phyloP scores from a whole-genome alignment of 164 flowering plant genomes.

The Magnolia sinica region DNA sequence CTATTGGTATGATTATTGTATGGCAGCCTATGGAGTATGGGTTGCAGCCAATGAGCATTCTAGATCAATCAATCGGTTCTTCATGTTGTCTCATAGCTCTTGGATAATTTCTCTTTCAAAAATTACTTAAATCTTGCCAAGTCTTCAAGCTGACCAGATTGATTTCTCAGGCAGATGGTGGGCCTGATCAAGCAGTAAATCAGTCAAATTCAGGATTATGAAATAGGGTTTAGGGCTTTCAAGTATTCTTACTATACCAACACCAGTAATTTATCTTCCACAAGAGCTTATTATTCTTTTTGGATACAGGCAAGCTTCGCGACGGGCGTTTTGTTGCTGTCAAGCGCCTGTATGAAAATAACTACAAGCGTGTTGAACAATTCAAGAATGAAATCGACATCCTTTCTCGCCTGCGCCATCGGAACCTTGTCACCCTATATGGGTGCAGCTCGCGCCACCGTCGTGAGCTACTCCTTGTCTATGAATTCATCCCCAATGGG shows the following conservation, averaged over 20 bases:
- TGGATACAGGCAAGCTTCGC: conserved; percentile 44
- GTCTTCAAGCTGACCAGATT: too few relatives aligned
- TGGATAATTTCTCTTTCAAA: too few relatives aligned
- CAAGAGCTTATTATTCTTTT: background rate
- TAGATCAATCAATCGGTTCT: too few relatives aligned
- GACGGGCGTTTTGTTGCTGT: conserved; percentile 85
- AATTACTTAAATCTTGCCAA: too few relatives aligned
- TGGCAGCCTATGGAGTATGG: too few relatives aligned
- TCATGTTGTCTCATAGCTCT: too few relatives aligned
- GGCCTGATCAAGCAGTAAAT: too few relatives aligned
- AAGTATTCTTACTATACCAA: background rate
- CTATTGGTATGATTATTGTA: too few relatives aligned
- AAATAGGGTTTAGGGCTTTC: conserved; percentile 23
- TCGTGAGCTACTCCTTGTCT: conserved; percentile 75
- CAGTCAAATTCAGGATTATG: too few relatives aligned
- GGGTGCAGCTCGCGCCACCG: conserved; percentile 73
- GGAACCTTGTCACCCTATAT: conserved; percentile 64
- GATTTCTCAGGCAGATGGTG: too few relatives aligned
- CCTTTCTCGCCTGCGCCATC: conserved; percentile 60
- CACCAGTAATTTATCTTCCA: background rate
- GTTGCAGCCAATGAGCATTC: too few relatives aligned
- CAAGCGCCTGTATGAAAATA: conserved; percentile 65
- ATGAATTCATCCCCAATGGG: conserved; percentile 67
- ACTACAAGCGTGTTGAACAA: conserved; percentile 54
- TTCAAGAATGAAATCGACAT: conserved; percentile 72